Base-by-base conservation (phyloP, 2,329 filamentous ascomycete genomes). In the Alternaria sp. region DNA sequence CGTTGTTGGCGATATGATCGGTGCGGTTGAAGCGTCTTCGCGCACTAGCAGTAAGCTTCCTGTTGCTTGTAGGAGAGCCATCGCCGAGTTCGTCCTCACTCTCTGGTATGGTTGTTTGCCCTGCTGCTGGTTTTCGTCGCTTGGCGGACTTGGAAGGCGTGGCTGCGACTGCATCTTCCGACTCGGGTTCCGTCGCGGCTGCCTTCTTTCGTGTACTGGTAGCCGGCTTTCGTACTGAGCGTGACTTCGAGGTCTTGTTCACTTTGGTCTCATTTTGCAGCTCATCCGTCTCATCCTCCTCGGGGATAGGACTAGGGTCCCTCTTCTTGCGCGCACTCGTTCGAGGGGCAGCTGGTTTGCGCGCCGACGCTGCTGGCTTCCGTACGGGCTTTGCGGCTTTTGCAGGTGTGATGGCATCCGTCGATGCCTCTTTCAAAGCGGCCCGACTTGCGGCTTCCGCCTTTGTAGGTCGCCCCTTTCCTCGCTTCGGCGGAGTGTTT, bases 1-100 rank as follows among this genome's bases (percentile, higher is more conserved):
- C 68, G 10, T 61, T 43, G 26, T 75, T 77, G 44, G 54, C 59
- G 19, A 65, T 69, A 46, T 79, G 70, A 57, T 79, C 76, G 10
- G 73, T 68, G 19, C 72, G 71, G 55, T 74, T 76, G 11, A 57
- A 32, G 32, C 68, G 67, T 23, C 76, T 74, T 65, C 70, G 67
- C 36, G 66, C 61, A 55, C 69, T 69, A 54, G 62, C 40, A 4
- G 67, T 55, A n/a, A 61, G 62, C 52, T 66, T 67, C 49, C 54
- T 64, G 40, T 54, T 65, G 17, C 64, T 72, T n/a, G 67, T 58
- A 17, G 67, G 63, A 15, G 51, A 52, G 3, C 54, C 62, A 8
- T 58, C 58, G 12, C 32, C 65, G 13, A 67, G 50, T 55, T 77
- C 74, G 17, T 77, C 72, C n/a, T 72, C 73, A 0, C 65, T 74